Evolutionary conservation across 2,329 filamentous ascomycete genomes (phyloP).

Genomic region (Ophiostoma quercus): DNA sequence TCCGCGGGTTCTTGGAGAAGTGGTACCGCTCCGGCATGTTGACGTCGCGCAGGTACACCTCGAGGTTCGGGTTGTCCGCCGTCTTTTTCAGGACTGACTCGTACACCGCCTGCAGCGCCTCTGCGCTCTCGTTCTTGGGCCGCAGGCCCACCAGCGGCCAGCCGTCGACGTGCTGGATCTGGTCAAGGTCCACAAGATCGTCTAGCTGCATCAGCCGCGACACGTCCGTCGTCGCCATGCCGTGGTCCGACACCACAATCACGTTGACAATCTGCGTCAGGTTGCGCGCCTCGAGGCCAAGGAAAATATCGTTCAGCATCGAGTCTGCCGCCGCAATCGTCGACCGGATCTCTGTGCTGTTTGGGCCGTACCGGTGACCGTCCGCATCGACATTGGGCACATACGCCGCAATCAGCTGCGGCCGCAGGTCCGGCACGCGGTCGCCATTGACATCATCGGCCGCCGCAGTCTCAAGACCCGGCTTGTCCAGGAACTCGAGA

Average conservation of each 20-base stretch:
- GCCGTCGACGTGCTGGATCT: constrained; percentile 81
- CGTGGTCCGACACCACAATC: constrained; percentile 94
- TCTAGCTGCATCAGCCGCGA: constrained; percentile 82
- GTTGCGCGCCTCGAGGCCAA: constrained; percentile 73
- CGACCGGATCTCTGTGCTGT: constrained; percentile 80
- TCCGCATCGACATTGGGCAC: constrained; percentile 86
- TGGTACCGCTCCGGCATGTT: constrained; percentile 93
- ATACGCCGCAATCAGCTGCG: constrained; percentile 89
- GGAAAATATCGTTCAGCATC: constrained; percentile 74
- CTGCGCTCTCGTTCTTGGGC: constrained; percentile 56
- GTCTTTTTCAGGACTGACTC: constrained; percentile 53
- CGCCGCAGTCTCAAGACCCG: constrained; percentile 58
- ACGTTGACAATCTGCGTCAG: constrained; percentile 87
- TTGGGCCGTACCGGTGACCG: constrained; percentile 85
- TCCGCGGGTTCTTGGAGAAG: constrained; percentile 80
- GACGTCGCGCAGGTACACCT: constrained; percentile 79
- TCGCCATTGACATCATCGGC: constrained; percentile 37
- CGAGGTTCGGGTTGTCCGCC: constrained; percentile 62
- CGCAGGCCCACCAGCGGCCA: constrained; percentile 91
- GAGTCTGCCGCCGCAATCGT: constrained; percentile 76
- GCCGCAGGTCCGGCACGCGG: constrained; percentile 52
- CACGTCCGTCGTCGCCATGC: constrained; percentile 89
- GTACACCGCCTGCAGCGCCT: constrained; percentile 64
- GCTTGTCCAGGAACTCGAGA: constrained; percentile 76
- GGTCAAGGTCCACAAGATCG: constrained; percentile 70